Conservation (phyloP, 2,329 filamentous ascomycete genomes). For the Oidium heveae region DNA sequence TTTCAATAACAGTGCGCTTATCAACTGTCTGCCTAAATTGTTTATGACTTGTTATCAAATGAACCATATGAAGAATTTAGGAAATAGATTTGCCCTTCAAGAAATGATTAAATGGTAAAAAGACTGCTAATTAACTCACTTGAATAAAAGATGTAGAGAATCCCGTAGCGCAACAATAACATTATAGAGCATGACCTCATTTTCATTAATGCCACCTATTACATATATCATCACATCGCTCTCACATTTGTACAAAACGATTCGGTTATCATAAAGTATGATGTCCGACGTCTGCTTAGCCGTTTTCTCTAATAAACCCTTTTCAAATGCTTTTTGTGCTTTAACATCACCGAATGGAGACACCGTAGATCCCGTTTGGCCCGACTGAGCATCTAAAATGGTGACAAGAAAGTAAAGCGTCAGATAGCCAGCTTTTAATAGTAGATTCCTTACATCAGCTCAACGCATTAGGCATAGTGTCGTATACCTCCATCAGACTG, state of each 20-base stretch:
- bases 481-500: too few relatives aligned
- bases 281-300: conserved; percentile 89
- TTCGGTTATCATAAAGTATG: conserved; percentile 87
- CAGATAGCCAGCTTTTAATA: too few relatives aligned
- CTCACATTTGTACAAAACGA: conserved; percentile 95
- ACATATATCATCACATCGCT: conserved; percentile 93
- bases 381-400: too few relatives aligned
- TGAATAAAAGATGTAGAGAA: conserved; percentile 71
- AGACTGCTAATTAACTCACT: conserved; percentile 27
- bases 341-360: conserved; percentile 52
- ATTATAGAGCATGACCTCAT: conserved; percentile 90
- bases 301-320: conserved; percentile 85
- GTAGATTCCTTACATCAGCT: too few relatives aligned
- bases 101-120: background rate
- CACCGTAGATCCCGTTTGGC: too few relatives aligned
- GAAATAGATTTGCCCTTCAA: background rate
- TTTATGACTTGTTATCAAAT: background rate
- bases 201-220: conserved; percentile 76
- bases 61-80: background rate
- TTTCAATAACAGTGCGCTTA: conserved; percentile 93
- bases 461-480: too few relatives aligned
- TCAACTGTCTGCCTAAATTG: conserved; percentile 62
- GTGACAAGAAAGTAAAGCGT: too few relatives aligned
- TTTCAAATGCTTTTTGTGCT: conserved; percentile 90
- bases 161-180: conserved; percentile 80